Percentiles rank a stretch among this genome's conserved stretches.
Evolutionary conservation across 2,329 filamentous ascomycete genomes (phyloP).

Genomic region (Talaromyces sp.): DNA sequence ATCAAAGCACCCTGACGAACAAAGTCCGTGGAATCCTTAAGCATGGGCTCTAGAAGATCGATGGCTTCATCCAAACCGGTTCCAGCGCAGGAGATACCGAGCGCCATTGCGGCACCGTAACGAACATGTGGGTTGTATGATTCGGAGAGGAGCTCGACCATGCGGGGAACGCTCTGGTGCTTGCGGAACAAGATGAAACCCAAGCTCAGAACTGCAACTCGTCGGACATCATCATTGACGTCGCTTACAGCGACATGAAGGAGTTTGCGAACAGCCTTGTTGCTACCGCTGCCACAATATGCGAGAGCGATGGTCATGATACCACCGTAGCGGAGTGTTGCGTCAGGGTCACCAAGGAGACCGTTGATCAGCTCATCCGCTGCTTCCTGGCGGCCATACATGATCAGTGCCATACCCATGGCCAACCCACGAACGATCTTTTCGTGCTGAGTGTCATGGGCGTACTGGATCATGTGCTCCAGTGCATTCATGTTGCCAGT

Average conservation of each 20-base stretch:
- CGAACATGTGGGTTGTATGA: conserved; percentile 98
- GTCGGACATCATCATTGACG: conserved; percentile 94
- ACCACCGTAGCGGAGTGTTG: conserved; percentile 91
- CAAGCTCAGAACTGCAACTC: conserved; percentile 95
- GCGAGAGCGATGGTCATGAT: conserved; percentile 98
- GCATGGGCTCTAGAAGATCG: conserved; percentile 96
- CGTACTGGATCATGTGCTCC: conserved; percentile 96
- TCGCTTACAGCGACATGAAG: conserved; percentile 96
- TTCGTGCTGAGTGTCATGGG: conserved; percentile 96
- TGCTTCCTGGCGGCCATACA: conserved; percentile 93
- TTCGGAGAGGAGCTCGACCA: conserved; percentile 97
- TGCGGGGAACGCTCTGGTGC: conserved; percentile 92
- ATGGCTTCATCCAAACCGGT: conserved; percentile 96
- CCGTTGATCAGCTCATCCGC: conserved; percentile 94
- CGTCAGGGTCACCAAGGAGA: conserved; percentile 88
- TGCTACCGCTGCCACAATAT: conserved; percentile 96
- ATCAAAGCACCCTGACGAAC: conserved; percentile 96
- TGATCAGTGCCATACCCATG: conserved; percentile 96
- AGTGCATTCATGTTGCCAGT: conserved; percentile 93
- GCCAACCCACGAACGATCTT: conserved; percentile 97
- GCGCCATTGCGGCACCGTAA: conserved; percentile 96
- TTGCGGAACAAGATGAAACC: conserved; percentile 99
- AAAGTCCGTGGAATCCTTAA: conserved; percentile 98
- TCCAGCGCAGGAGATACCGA: conserved; percentile 96
- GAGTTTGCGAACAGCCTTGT: conserved; percentile 95